These are phyloP conservation scores for Phytophthora melonis DNA, from an alignment of 352 stramenopile species.

Conservation along the genomic window DNA sequence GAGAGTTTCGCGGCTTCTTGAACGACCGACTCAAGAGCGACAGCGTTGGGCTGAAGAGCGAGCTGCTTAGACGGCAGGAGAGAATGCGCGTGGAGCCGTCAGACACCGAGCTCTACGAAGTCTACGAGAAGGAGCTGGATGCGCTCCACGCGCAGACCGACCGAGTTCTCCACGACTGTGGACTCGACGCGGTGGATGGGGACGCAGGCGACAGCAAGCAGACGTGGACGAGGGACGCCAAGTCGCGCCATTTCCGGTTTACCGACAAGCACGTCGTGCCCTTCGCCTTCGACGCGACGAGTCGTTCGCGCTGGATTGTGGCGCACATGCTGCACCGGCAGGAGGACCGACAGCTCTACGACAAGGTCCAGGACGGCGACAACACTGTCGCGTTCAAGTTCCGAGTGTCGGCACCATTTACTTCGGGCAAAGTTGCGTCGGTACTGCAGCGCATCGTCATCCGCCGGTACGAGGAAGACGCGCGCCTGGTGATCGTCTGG, in stretches of 20 bases:
- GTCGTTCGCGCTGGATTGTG: slow-evolving; percentile 7
- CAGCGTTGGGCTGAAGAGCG: background rate
- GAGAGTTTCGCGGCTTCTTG: slow-evolving; percentile 5
- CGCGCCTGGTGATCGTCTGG: slow-evolving; percentile 30
- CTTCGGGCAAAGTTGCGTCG: slow-evolving; percentile 10
- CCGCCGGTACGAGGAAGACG: slow-evolving; percentile 20
- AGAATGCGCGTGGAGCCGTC: background rate
- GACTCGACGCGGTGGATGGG: background rate
- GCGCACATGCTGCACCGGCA: slow-evolving; percentile 20
- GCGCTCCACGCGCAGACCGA: slow-evolving; percentile 7
- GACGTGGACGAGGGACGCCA: slow-evolving; percentile 3
- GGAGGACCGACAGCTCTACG: slow-evolving; percentile 16
- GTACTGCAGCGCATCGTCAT: slow-evolving; percentile 27
- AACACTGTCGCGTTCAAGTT: slow-evolving; percentile 32
- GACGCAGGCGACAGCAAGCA: background rate
- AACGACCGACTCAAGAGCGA: background rate
- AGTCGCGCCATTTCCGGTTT: slow-evolving; percentile 10
- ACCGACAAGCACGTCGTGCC: slow-evolving; percentile 6
- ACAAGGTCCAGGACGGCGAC: slow-evolving; percentile 10
- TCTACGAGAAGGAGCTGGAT: slow-evolving; percentile 6
- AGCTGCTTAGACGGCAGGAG: slow-evolving; percentile 1
- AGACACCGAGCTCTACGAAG: slow-evolving; percentile 6
- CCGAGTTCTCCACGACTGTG: slow-evolving; percentile 7
- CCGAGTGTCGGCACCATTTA: slow-evolving; percentile 16
- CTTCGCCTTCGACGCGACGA: slow-evolving; percentile 14